Conservation (phyloP, 768 basidiomycete species). For the Rhizopogon sp. region DNA sequence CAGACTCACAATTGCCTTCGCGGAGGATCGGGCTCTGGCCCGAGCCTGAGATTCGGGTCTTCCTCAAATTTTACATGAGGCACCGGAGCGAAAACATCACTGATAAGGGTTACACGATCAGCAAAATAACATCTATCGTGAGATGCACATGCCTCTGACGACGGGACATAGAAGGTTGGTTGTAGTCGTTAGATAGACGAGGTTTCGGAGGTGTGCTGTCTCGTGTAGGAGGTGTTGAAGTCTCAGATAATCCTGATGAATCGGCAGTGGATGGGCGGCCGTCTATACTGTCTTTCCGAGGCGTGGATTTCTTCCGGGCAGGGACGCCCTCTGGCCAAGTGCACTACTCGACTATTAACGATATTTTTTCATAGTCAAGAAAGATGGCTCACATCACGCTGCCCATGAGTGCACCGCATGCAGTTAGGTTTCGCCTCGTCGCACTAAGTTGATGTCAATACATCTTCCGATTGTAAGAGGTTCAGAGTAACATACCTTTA, state of each 20-base stretch:
- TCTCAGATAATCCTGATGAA: slow-evolving; percentile 67
- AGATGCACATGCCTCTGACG: slow-evolving; percentile 33
- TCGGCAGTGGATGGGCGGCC: slow-evolving; percentile 71
- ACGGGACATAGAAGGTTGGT: slow-evolving; percentile 33
- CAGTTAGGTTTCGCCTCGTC: slow-evolving; percentile 89
- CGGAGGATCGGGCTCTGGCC: slow-evolving; percentile 36
- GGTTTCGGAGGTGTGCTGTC: slow-evolving; percentile 56
- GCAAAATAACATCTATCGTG: neutral
- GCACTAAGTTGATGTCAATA: slow-evolving; percentile 45
- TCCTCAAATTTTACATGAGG: neutral
- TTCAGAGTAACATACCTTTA: slow-evolving; percentile 60
- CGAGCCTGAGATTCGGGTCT: slow-evolving; percentile 16
- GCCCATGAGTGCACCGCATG: slow-evolving; percentile 80
- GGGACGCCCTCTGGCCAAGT: slow-evolving; percentile 83
- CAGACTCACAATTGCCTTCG: slow-evolving; percentile 49
- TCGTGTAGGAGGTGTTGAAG: slow-evolving; percentile 67
- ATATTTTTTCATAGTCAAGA: slow-evolving; percentile 1
- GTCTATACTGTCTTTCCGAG: slow-evolving; percentile 55
- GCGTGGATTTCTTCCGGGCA: slow-evolving; percentile 57
- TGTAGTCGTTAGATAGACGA: slow-evolving; percentile 37
- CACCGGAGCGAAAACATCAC: neutral
- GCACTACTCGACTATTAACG: slow-evolving; percentile 42
- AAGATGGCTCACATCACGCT: slow-evolving; percentile 59
- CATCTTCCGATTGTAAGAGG: neutral
- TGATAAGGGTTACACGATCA: neutral